These are phyloP conservation scores for Pythium aphanidermatum DNA, from an alignment of 352 stramenopile genomes.

Conservation along the genomic window DNA sequence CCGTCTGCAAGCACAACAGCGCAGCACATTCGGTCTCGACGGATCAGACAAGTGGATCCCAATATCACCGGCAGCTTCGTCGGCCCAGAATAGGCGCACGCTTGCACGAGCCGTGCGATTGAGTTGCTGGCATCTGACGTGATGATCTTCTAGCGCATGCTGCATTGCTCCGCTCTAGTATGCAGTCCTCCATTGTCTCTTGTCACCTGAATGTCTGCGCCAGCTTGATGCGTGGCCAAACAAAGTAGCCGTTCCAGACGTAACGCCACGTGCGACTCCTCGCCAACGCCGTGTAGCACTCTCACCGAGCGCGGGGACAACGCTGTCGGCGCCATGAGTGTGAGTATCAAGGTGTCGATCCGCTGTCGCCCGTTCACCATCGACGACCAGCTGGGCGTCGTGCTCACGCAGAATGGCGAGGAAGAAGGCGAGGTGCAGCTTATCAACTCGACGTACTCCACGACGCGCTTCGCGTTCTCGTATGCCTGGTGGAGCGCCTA, in stretches of 20 bases:
- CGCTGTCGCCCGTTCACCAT: constrained; percentile 85
- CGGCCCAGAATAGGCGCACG: too few species aligned
- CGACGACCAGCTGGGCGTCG: constrained; percentile 89
- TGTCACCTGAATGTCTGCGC: too few species aligned
- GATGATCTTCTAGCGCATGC: too few species aligned
- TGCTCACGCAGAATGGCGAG: constrained; percentile 88
- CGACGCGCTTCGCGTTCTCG: constrained; percentile 89
- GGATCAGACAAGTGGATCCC: too few species aligned
- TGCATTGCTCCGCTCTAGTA: too few species aligned
- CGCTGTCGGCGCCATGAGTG: constrained; percentile 41
- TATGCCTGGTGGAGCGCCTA: constrained; percentile 94
- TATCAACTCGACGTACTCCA: constrained; percentile 92
- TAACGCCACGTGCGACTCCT: not conserved
- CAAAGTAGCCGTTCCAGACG: not conserved
- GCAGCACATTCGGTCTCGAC: too few species aligned
- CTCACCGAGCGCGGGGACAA: not conserved
- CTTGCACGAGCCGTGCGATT: too few species aligned
- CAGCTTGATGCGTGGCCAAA: too few species aligned
- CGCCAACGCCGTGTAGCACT: not conserved
- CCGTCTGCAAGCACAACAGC: too few species aligned
- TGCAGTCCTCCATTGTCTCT: too few species aligned
- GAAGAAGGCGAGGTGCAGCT: constrained; percentile 91
- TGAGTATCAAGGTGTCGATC: constrained; percentile 89
- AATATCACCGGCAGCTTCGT: too few species aligned
- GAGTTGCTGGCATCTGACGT: too few species aligned